Base-by-base conservation (phyloP, 352 stramenopile species). In the Pythium biforme region DNA sequence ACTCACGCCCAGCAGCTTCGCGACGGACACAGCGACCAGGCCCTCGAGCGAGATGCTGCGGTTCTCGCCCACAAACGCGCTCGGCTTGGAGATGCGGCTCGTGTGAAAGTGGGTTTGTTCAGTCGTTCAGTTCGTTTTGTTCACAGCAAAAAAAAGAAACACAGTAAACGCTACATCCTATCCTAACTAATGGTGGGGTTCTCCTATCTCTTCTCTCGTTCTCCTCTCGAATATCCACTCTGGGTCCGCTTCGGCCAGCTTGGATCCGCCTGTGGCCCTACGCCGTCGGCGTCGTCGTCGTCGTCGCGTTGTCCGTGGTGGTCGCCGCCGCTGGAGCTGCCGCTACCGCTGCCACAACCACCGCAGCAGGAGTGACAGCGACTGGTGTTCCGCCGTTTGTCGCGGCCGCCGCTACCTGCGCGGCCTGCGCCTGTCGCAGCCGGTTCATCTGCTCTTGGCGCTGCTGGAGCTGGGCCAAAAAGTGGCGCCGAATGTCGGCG, bases 401-500 rank as follows among this genome's bases (percentile, higher is more conserved):
- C 17, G 49, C 41, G 20, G 45, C 66, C 37, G 37, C 37, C 6
- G 37, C 47, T 48, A 61, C 39, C 29, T 82, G 65, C 22, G 57
- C 47, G 51, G 63, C 39, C 29, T 82, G 65, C 17, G 57, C 54
- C 20, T 82, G 68, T 22, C 75, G 81, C 23, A 79, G 68, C 8
- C 76, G 76, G 29, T 85, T 68, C 33, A 76, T 54, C 59, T 89
- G 73, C 62, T 89, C 75, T 60, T 91, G 81, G 1, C 81, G 79
- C 59, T 90, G 86, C 70, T 92, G 77, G 58, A 93, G 57, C 49
- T 92, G 83, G 50, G 83, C 81, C 66, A 91, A 65, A 47, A 95
- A 92, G 55, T 95, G 84, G 22, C 86, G 84, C 7, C 84, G 81
- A 59, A 96, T 92, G 55, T 96, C 88, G 0, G 83, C 83, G 53